Base-by-base conservation (phyloP, 139 green algal species). In the Haematococcus lacustris region DNA sequence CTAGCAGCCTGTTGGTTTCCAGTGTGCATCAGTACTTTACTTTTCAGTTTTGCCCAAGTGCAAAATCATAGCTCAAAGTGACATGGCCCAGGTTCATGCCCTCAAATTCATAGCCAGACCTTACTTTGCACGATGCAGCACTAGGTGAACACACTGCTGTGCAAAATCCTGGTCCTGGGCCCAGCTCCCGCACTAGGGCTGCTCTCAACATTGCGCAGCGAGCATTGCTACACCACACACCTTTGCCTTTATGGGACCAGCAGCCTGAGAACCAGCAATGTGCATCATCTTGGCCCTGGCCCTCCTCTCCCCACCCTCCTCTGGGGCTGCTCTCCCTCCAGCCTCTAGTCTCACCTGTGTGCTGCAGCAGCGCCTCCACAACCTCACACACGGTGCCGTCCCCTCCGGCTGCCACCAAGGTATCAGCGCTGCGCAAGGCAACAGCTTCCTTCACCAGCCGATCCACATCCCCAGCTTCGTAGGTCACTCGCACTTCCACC, bases 331-430 rank as follows among this genome's bases (percentile, higher is more conserved):
- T 21, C 47, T 57, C 13, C 47, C 21, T 13, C 47, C 13, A 57
- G 13, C 21, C 47, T 28, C 13, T 28, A 57, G 47, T 2, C 67
- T 32, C 53, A 66, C 68, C 68, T 51, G 51, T 73, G 51, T 73
- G 68, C 3, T n/a, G 51, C 26, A 86, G 69, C 40, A 86, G 68
- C 30, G 81, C 81, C 17, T 64, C 77, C 59, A 87, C 78, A 25
- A 83, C 64, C 70, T 87, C 81, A 25, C 74, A 79, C 3, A 83
- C 61, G 1, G 81, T 87, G 66, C 81, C 81, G 38, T 87, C 81
- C 3, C 81, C 81, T 7, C 81, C 81, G 26, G 74, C 81, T 40
- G 77, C 78, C 35, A 83, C 81, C 30, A 83, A 62, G 25, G 81
- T 86, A 65, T 86, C 76, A 47, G 32, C 43, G 13, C 40, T 61